Conservation (phyloP, 805 yeast genomes). For the Candida piceae region DNA sequence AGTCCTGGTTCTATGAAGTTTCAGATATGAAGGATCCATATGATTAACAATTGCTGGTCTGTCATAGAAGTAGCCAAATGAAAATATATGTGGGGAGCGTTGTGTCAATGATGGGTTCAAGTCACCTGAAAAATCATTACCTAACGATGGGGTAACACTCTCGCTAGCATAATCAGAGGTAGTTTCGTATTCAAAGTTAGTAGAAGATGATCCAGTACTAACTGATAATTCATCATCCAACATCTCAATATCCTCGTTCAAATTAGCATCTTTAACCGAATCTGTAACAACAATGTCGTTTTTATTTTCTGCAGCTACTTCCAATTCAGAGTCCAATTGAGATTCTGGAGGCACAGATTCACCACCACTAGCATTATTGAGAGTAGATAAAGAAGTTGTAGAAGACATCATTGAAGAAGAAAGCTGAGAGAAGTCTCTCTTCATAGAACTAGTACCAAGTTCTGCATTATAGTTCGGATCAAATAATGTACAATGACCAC, state of each 20-base stretch:
- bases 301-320: too few relatives aligned
- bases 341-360: background rate
- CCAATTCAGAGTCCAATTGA: background rate
- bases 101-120: slow-evolving; percentile 36
- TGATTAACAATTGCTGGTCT: slow-evolving; percentile 21
- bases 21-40: slow-evolving; percentile 37
- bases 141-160: slow-evolving; percentile 22
- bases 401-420: slow-evolving; percentile 15
- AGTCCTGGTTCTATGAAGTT: slow-evolving; percentile 57
- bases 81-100: slow-evolving; percentile 22
- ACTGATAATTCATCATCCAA: too few relatives aligned
- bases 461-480: slow-evolving; percentile 53
- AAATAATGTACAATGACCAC: slow-evolving; percentile 68
- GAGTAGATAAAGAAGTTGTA: slow-evolving; percentile 17
- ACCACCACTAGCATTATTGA: too few relatives aligned
- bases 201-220: too few relatives aligned
- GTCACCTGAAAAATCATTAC: slow-evolving; percentile 35
- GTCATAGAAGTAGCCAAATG: slow-evolving; percentile 27
- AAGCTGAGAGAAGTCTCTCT: background rate
- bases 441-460: slow-evolving; percentile 23
- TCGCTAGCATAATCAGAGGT: slow-evolving; percentile 30
- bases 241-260: too few relatives aligned
- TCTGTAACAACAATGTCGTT: too few relatives aligned
- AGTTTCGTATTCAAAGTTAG: too few relatives aligned
- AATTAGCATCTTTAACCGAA: too few relatives aligned